Conservation (phyloP, 257 asterid species). For the Solanum corneliomulleri region DNA sequence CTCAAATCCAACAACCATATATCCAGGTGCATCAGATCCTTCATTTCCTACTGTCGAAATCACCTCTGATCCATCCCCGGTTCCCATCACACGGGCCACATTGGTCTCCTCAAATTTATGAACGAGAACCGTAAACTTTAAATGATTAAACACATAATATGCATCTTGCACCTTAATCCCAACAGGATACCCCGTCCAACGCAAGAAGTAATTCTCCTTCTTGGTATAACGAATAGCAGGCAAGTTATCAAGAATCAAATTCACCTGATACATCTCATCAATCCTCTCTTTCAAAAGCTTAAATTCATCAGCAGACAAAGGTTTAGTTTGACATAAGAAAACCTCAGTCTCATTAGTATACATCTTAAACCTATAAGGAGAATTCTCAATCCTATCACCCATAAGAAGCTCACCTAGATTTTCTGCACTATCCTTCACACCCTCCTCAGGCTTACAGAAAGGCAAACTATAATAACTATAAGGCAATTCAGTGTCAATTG, state of each 20-base stretch:
- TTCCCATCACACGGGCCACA: slow-evolving; percentile 83
- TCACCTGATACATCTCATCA: slow-evolving; percentile 85
- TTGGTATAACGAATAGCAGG: slow-evolving; percentile 72
- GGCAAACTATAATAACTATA: neutral
- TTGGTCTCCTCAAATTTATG: slow-evolving; percentile 66
- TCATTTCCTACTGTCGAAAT: slow-evolving; percentile 41
- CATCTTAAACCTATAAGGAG: neutral
- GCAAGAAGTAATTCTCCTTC: slow-evolving; percentile 53
- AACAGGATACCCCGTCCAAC: slow-evolving; percentile 82
- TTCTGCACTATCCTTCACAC: neutral
- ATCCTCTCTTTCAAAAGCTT: slow-evolving; percentile 65
- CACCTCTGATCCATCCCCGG: slow-evolving; percentile 74
- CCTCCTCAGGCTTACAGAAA: neutral
- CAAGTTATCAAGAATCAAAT: slow-evolving; percentile 66
- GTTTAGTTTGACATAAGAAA: neutral
- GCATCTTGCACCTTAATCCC: slow-evolving; percentile 58
- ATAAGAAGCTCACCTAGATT: neutral
- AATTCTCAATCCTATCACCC: neutral
- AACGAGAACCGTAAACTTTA: slow-evolving; percentile 66
- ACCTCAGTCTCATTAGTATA: neutral
- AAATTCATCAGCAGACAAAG: neutral
- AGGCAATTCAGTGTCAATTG: neutral
- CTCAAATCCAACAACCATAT: slow-evolving; percentile 90
- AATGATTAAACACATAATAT: slow-evolving; percentile 65
- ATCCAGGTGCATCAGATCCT: slow-evolving; percentile 62